Conservation (phyloP, 768 basidiomycete genomes). For the Floccularia luteovirens region DNA sequence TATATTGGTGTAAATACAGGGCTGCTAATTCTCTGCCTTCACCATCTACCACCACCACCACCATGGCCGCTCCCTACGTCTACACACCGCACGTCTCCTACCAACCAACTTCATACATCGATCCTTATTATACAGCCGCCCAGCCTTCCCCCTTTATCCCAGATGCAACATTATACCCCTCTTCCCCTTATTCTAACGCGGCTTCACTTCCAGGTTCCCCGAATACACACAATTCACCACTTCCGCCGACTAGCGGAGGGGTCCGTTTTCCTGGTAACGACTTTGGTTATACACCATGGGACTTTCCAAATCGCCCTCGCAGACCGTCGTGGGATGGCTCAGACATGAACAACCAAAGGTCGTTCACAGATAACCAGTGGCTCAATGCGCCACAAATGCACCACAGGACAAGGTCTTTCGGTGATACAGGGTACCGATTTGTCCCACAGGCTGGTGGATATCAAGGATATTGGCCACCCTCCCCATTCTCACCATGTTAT, state of each 20-base stretch:
- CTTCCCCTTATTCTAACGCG: conserved; percentile 23
- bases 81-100: conserved; percentile 22
- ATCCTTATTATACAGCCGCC: conserved; percentile 13
- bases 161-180: conserved; percentile 19
- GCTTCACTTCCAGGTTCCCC: conserved; percentile 15
- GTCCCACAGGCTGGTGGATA: conserved; percentile 9
- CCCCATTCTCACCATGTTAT: background rate
- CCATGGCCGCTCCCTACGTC: conserved; percentile 18
- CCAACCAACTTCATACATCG: conserved; percentile 19
- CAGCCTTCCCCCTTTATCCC: conserved; percentile 32
- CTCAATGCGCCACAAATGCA: conserved; percentile 9
- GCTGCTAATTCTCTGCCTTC: no score
- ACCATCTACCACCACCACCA: no score
- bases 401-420: conserved; percentile 11
- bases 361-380: conserved; percentile 8
- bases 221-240: conserved; percentile 6
- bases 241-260: conserved; percentile 12
- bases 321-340: conserved; percentile 32
- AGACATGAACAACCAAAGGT: background rate
- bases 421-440: conserved; percentile 9
- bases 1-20: no score
- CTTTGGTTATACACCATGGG: conserved; percentile 8
- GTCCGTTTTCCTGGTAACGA: conserved; percentile 9
- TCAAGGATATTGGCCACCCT: conserved; percentile 8
- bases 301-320: conserved; percentile 20